Percentiles rank a stretch among this genome's conserved stretches.
Conservation (phyloP, 306 rosid genomes). For the Myrica gale region DNA sequence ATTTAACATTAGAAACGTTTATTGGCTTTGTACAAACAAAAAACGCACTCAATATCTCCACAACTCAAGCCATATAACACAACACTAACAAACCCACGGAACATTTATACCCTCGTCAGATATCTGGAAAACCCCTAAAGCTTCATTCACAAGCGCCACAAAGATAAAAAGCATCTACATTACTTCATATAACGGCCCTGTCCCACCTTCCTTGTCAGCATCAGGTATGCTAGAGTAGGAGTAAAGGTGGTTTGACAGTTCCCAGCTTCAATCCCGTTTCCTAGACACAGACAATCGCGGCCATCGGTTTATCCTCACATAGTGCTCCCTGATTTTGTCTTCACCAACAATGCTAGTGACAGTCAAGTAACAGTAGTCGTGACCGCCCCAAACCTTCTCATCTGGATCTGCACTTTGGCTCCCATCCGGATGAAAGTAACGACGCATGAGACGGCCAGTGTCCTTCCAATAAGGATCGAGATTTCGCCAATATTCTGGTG, state of each 20-base stretch:
- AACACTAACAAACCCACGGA: not conserved
- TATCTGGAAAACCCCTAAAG: slow-evolving; percentile 2
- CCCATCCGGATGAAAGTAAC: slow-evolving; percentile 47
- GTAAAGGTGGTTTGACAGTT: slow-evolving; percentile 41
- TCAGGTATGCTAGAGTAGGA: slow-evolving; percentile 51
- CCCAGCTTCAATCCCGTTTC: slow-evolving; percentile 55
- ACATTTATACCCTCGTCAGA: not conserved
- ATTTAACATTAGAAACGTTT: not conserved
- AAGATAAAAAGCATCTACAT: not conserved
- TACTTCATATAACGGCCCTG: slow-evolving; percentile 34
- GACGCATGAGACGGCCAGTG: slow-evolving; percentile 31
- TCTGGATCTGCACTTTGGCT: slow-evolving; percentile 47
- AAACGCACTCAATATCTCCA: not conserved
- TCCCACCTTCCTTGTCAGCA: slow-evolving; percentile 40
- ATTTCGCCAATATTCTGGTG: slow-evolving; percentile 44
- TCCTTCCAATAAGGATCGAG: slow-evolving; percentile 52
- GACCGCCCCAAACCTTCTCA: slow-evolving; percentile 48
- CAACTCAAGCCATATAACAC: not conserved
- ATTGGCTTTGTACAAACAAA: not conserved
- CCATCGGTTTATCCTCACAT: slow-evolving; percentile 57
- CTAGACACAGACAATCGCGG: slow-evolving; percentile 39
- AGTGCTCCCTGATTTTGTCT: slow-evolving; percentile 45
- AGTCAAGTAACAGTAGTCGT: slow-evolving; percentile 37
- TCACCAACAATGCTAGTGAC: slow-evolving; percentile 38
- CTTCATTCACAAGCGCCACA: not conserved